A percentile compares a stretch with the other conserved stretches of the same genome.
Conservation (phyloP, 208 protist genomes). For the Trypanosoma vivax region DNA sequence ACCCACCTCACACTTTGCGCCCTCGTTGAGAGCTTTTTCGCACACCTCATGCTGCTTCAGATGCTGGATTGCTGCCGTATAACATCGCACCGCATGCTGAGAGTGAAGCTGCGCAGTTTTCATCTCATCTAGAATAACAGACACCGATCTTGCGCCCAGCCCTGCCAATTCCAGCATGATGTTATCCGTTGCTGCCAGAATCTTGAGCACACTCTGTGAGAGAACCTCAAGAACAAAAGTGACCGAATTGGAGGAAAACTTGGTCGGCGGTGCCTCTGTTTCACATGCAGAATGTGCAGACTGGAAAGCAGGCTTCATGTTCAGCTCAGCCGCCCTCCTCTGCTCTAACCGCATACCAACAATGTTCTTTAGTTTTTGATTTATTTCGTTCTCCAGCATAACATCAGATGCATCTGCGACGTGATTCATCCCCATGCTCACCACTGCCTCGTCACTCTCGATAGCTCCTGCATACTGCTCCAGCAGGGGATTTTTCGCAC, state of each 20-base stretch:
- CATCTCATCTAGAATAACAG: slow-evolving; percentile 32
- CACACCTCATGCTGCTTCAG: slow-evolving; percentile 60
- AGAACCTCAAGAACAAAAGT: slow-evolving; percentile 52
- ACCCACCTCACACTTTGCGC: slow-evolving; percentile 53
- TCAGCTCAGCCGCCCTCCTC: slow-evolving; percentile 25
- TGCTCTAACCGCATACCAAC: slow-evolving; percentile 22
- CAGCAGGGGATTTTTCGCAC: not conserved
- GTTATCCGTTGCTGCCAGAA: slow-evolving; percentile 48
- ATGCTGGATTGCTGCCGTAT: slow-evolving; percentile 36
- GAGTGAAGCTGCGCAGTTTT: slow-evolving; percentile 31
- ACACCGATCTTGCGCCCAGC: slow-evolving; percentile 27
- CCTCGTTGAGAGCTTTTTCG: slow-evolving; percentile 53
- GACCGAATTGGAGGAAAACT: slow-evolving; percentile 55
- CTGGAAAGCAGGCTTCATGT: slow-evolving; percentile 11
- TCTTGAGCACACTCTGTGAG: slow-evolving; percentile 28
- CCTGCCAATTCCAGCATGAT: slow-evolving; percentile 57
- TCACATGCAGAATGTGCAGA: not conserved
- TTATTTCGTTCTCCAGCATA: slow-evolving; percentile 6
- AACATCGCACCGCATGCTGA: slow-evolving; percentile 25
- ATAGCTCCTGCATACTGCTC: not conserved
- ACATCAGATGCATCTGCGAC: not conserved
- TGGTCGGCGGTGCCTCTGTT: slow-evolving; percentile 30
- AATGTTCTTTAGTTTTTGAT: slow-evolving; percentile 10
- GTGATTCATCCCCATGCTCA: not conserved
- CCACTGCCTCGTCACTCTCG: not conserved